Evolutionary conservation across 257 asterid genomes (phyloP), one percentile per base, ranked within the genome.

Genomic region (Solanum paucissectum): DNA sequence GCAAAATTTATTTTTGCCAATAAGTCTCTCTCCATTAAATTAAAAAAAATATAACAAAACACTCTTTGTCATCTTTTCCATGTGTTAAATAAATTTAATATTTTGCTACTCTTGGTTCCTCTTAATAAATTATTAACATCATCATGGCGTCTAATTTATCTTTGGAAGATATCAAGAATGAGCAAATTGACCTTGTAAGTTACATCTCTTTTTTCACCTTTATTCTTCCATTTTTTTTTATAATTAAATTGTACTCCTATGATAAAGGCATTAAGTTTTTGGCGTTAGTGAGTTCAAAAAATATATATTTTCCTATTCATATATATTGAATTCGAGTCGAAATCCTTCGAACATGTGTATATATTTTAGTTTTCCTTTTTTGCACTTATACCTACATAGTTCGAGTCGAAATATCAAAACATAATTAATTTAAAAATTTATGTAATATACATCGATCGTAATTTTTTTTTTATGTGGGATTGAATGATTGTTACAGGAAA

Each of bases 171-270:
- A 91, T 95, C 12, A 93, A 91, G 83, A 95, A 94, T 84, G 96
- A 95, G 87, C 90, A 88, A 71, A 68, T 93, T 72, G 98, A 95
- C 86, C 94, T 95, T 12, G 98, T 95, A 93, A 91, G 95, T 87
- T 16, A 82, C 5, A 75, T 55, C n/a, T 55, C 66, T 55, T 55
- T 55, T 55, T 18, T 55, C 23, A 52, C 23, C 9, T 16, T 2
- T 52, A 52, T 52, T 52, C n/a, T 52, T 52, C 4, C 10, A 18
- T 52, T 52, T 52, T 18, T 40, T 55, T 55, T 55, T 2, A 52
- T 55, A 6, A 55, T 18, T 18, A 55, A 18, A 55, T 18, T 18
- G 64, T 55, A 49, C 21, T 49, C 21, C 21, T 1, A 14, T 13
- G 58, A 49, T 49, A 55, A 55, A 55, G 64, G 64, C 25, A 6